Conservation (phyloP, 495 filamentous ascomycete genomes). For the Penicillium bialowiezense region DNA sequence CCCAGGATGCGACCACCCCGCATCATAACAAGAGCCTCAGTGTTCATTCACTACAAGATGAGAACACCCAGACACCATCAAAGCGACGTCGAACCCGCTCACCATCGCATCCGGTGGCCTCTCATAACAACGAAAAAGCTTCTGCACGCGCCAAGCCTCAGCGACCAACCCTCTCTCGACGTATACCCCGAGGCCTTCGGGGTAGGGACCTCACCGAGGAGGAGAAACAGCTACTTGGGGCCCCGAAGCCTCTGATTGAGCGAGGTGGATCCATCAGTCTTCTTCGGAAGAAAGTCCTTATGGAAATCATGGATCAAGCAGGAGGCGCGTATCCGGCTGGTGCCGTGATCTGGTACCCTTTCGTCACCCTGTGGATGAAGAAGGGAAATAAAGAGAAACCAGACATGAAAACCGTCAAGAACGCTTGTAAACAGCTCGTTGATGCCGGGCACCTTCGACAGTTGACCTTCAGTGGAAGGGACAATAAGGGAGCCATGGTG, state of each 20-base stretch:
- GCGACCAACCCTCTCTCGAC: background rate
- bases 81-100: background rate
- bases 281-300: conserved; percentile 60
- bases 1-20: background rate
- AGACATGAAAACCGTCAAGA: conserved; percentile 50
- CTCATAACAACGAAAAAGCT: too few relatives aligned
- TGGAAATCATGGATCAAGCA: conserved; percentile 66
- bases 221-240: background rate
- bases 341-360: conserved; percentile 70
- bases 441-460: conserved; percentile 56
- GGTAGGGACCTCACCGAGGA: background rate
- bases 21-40: background rate
- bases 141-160: background rate
- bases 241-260: conserved; percentile 8
- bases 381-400: conserved; percentile 42
- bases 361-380: conserved; percentile 59
- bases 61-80: conserved; percentile 1
- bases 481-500: conserved; percentile 49
- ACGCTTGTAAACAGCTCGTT: conserved; percentile 59
- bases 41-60: conserved; percentile 1
- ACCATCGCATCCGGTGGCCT: too few relatives aligned
- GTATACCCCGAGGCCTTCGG: background rate
- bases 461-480: conserved; percentile 60
- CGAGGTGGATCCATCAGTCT: conserved; percentile 45
- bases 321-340: conserved; percentile 72